Conservation (phyloP, 306 rosid species). For the Macrotyloma uniflorum region DNA sequence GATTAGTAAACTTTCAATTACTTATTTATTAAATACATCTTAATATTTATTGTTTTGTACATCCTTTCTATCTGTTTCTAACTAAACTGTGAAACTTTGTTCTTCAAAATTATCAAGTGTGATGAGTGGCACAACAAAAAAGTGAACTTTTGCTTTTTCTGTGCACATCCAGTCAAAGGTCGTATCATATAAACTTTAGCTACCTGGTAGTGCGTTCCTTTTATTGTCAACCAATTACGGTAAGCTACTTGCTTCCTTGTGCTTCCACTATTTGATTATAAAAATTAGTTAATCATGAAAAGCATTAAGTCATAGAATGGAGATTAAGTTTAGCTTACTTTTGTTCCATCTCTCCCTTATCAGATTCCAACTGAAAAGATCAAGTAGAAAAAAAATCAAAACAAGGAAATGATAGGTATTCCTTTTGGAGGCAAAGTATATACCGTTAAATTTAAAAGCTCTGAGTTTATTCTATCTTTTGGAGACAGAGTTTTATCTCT, state of each 20-base stretch:
- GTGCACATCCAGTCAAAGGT: background rate
- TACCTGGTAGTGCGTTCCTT: background rate
- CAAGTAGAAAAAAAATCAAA: constrained; percentile 38
- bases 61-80: background rate
- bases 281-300: background rate
- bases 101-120: background rate
- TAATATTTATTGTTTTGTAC: background rate
- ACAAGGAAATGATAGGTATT: constrained; percentile 35
- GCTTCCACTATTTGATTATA: background rate
- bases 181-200: constrained; percentile 7
- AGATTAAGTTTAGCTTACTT: no score
- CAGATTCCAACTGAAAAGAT: constrained; percentile 42
- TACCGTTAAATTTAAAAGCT: background rate
- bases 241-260: background rate
- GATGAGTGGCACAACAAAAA: constrained; percentile 15
- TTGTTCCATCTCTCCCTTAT: no score
- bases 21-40: background rate
- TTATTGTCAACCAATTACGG: background rate
- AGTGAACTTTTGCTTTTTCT: constrained; percentile 26
- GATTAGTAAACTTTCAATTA: background rate
- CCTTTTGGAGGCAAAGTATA: constrained; percentile 24
- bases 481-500: constrained; percentile 14
- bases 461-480: background rate
- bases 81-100: background rate
- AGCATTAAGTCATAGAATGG: no score